Evolutionary conservation across 352 stramenopile species (phyloP), one percentile per base, ranked within the genome.

Genomic region (Pythium insidiosum): DNA sequence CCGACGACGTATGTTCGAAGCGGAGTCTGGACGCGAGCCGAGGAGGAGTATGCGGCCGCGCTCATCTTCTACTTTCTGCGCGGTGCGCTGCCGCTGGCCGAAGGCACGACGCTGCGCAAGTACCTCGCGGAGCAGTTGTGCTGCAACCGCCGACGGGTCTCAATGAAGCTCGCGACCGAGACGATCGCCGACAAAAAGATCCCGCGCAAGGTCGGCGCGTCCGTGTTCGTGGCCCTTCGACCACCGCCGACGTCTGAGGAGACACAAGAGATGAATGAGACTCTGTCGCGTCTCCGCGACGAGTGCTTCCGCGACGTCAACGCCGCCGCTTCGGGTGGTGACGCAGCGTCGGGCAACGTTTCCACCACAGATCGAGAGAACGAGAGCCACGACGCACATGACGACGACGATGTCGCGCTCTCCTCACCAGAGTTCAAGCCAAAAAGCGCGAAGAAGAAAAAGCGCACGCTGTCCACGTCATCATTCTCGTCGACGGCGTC

Each of bases 81-180:
- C 34, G 75, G 75, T 5, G 49, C 66, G 7, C 44, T 88, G 19
- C 56, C 68, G 44, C 46, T 84, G 25, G 53, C 56, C 0, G 66
- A 81, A 34, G 72, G 73, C 41, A 78, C 68, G 42, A 79, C 73
- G 34, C 69, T 88, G 22, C 73, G 72, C 43, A 82, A 78, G 49
- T 88, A 79, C 48, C 38, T 88, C 11, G 75, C 75, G 11, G 72
- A 85, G 26, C 61, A 79, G 46, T 56, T 88, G 16, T 57, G 61
- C 50, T 88, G 75, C 61, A 80, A 79, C 40, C 66, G 67, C 24
- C 65, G 68, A 18, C 67, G 75, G 18, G 66, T 88, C 16, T 81
- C 68, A 24, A 88, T 82, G 63, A 88, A 88, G 45, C 56, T 88
- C 29, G 71, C 65, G 29, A 84, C 76, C n/a, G 71, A 75, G 52